A percentile compares a stretch with the other conserved stretches of the same genome.
Conservation (phyloP, 1,284 basidiomycete species). For the Boletellus deceptivus region DNA sequence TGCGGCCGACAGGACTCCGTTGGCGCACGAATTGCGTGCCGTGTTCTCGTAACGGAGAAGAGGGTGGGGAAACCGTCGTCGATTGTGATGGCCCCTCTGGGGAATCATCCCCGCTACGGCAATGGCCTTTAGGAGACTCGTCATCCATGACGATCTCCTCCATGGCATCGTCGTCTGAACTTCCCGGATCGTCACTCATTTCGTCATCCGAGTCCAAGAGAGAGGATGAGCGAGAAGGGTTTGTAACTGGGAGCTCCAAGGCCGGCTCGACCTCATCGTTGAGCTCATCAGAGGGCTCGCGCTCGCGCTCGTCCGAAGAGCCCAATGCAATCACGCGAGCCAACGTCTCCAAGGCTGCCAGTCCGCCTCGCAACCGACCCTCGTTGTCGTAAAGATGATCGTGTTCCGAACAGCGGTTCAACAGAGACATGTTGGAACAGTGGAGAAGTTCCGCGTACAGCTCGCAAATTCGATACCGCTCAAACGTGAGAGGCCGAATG, state of each 20-base stretch:
- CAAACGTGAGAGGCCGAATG: constrained; percentile 85
- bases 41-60: constrained; percentile 31
- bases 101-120: constrained; percentile 15
- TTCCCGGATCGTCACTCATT: constrained; percentile 68
- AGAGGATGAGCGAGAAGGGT: constrained; percentile 53
- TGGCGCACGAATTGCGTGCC: constrained; percentile 25
- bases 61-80: constrained; percentile 28
- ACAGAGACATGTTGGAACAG: constrained; percentile 96
- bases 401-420: constrained; percentile 77
- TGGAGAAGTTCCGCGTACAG: constrained; percentile 96
- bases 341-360: constrained; percentile 78
- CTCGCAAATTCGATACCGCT: constrained; percentile 96
- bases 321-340: constrained; percentile 73
- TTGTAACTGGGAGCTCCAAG: constrained; percentile 70
- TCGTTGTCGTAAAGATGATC: constrained; percentile 75
- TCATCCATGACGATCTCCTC: constrained; percentile 76
- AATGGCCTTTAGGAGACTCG: constrained; percentile 41
- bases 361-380: constrained; percentile 79
- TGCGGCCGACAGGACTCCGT: constrained; percentile 21
- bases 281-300: constrained; percentile 55
- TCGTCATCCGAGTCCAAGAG: constrained; percentile 73
- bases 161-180: constrained; percentile 72
- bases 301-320: constrained; percentile 52
- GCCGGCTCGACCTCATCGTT: constrained; percentile 65
- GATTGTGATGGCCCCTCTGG: constrained; percentile 27